Conservation (phyloP, 495 filamentous ascomycete species). For the Pseudomonodictys pantanalensis region DNA sequence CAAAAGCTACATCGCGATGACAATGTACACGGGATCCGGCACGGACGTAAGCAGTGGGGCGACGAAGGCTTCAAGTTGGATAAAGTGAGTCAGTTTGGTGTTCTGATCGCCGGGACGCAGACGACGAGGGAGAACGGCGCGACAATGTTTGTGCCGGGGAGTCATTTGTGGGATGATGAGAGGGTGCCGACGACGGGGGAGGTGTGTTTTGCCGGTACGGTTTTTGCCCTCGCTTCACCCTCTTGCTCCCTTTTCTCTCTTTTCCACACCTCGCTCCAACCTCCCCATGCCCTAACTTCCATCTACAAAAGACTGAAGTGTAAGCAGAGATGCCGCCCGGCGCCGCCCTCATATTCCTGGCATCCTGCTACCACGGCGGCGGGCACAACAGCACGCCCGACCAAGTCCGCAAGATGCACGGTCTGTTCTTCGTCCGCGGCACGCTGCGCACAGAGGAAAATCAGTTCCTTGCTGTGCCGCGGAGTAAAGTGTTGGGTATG, state of each 20-base stretch:
- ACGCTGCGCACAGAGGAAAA: constrained; percentile 43
- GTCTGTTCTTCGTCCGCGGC: constrained; percentile 40
- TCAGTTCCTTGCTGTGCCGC: constrained; percentile 40
- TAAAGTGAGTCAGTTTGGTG: constrained; percentile 3
- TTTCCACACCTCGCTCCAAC: not conserved
- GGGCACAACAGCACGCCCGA: constrained; percentile 39
- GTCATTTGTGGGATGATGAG: constrained; percentile 19
- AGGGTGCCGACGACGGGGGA: not conserved
- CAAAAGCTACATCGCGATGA: constrained; percentile 41
- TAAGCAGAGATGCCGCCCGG: constrained; percentile 31
- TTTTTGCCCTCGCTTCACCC: too few species aligned
- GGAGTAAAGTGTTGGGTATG: not conserved
- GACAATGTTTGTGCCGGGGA: constrained; percentile 20
- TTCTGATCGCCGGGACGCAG: constrained; percentile 12
- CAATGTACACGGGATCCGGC: constrained; percentile 28
- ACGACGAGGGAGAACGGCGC: constrained; percentile 22
- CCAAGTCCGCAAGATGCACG: constrained; percentile 30
- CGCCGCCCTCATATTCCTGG: constrained; percentile 41
- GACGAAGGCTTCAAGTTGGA: not conserved
- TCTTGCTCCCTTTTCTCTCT: not conserved
- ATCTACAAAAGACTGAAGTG: not conserved
- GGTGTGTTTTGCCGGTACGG: constrained; percentile 33
- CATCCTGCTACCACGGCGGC: constrained; percentile 39
- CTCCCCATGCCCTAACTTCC: not conserved
- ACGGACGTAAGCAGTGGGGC: constrained; percentile 8